Evolutionary conservation across 345 rosid species (phyloP), one percentile per base, ranked within the genome.

Genomic region (Raphanus raphanistrum): DNA sequence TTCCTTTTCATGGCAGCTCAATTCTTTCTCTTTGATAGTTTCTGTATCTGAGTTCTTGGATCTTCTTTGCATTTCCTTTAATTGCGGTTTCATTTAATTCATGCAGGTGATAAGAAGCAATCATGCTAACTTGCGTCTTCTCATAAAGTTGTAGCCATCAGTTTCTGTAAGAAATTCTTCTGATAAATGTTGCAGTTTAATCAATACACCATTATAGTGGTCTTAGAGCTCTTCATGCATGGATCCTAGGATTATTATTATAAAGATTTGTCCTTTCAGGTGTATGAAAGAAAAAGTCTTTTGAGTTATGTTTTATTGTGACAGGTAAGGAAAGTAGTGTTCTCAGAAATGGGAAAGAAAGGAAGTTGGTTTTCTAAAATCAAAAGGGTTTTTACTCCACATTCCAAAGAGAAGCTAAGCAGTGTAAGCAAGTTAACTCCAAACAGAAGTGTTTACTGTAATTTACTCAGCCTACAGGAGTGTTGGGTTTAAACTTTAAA

Each of bases 351-450:
- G 99, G 93, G 97, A 72, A 95, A 92, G 94, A 91, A 87, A 84
- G 94, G 96, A 68, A 87, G 92, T 76, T 95, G 97, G 99, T 87
- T 92, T 88, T 85, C 97, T 68, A 93, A 96, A 63, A 89, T 95
- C 81, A 95, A 95, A 84, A 91, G 86, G 81, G 94, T 88, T 70
- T 95, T 95, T 76, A 71, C 81, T 67, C 83, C 90, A 74, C 81
- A 85, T 71, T 83, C 97, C 74, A 90, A 92, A 86, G 94, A 91
- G 82, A 95, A 91, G 78, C 81, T 85, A 77, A 80, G 70, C 82
- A 85, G 79, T 82, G 97, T 95, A 86, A 43, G 66, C 59, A 27
- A 12, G 17, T 66, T 54, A 55, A 55, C 59, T 77, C 15, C 13
- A 5, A 25, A 62, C 3, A n/a, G 8, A 36, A 68, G n/a, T 54